Conservation (phyloP, 306 rosid species). For the Fragaria ananassa region DNA sequence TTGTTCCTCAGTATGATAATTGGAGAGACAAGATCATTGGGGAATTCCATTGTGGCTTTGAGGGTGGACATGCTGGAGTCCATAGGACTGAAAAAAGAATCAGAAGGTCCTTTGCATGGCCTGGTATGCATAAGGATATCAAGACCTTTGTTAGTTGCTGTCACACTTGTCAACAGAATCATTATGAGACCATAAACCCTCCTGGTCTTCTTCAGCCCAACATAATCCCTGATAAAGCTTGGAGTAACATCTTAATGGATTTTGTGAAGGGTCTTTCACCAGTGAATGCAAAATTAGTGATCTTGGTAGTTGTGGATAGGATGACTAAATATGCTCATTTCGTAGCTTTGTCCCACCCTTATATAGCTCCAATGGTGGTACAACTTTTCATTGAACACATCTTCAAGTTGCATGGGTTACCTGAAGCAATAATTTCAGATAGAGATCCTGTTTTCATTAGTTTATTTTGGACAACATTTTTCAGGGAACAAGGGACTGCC, state of each 20-base stretch:
- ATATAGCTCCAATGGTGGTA: background rate
- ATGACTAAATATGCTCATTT: background rate
- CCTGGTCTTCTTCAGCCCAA: background rate
- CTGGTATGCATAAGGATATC: background rate
- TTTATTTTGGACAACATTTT: background rate
- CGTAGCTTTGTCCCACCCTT: background rate
- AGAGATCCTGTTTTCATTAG: background rate
- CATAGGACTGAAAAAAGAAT: background rate
- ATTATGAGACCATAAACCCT: background rate
- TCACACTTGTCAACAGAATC: background rate
- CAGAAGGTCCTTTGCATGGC: background rate
- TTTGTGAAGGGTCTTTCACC: background rate
- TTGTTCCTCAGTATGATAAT: background rate
- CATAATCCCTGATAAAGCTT: background rate
- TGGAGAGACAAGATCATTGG: background rate
- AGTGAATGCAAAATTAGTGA: too few species aligned
- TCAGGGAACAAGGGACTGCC: too few species aligned
- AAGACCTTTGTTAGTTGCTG: background rate
- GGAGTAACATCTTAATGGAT: background rate
- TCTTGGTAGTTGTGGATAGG: background rate
- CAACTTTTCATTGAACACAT: too few species aligned
- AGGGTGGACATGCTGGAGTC: background rate
- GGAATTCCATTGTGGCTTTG: background rate
- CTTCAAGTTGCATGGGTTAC: background rate
- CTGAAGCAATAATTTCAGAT: background rate